These are phyloP conservation scores for Gaertneriomyces sp. DNA, from an alignment of 192 early-diverging fungal species.

Conservation along the genomic window DNA sequence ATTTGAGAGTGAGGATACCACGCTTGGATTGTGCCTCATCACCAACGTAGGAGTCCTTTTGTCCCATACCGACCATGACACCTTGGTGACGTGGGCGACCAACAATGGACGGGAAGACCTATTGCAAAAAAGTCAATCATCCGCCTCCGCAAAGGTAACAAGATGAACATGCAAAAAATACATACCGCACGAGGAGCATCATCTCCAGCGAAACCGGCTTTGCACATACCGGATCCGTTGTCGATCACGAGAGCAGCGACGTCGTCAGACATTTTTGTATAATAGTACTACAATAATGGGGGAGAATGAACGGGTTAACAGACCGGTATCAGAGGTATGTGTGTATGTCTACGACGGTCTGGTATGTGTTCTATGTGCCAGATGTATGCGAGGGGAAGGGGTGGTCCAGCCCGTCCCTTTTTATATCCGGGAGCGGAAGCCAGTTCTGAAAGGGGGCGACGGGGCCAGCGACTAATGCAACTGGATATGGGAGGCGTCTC, in stretches of 20 bases:
- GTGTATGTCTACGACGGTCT: too few species aligned
- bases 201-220: constrained; percentile 62
- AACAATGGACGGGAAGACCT: constrained; percentile 57
- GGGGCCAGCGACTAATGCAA: not conserved
- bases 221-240: constrained; percentile 65
- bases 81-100: constrained; percentile 58
- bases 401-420: not conserved
- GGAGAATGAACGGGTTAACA: too few species aligned
- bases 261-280: constrained; percentile 36
- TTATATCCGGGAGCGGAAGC: constrained; percentile 2
- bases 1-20: constrained; percentile 59
- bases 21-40: constrained; percentile 66
- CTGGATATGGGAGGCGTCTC: too few species aligned
- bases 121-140: constrained; percentile 1
- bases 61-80: constrained; percentile 63
- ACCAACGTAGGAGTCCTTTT: constrained; percentile 66
- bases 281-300: too few species aligned
- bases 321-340: too few species aligned
- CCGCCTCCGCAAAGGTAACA: not conserved
- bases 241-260: constrained; percentile 55
- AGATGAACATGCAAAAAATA: constrained; percentile 8
- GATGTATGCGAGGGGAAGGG: too few species aligned
- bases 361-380: too few species aligned
- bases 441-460: not conserved
- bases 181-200: constrained; percentile 61